These are phyloP conservation scores for Fraxinus ornus DNA, from an alignment of 305 asterid genomes.

Conservation along the genomic window DNA sequence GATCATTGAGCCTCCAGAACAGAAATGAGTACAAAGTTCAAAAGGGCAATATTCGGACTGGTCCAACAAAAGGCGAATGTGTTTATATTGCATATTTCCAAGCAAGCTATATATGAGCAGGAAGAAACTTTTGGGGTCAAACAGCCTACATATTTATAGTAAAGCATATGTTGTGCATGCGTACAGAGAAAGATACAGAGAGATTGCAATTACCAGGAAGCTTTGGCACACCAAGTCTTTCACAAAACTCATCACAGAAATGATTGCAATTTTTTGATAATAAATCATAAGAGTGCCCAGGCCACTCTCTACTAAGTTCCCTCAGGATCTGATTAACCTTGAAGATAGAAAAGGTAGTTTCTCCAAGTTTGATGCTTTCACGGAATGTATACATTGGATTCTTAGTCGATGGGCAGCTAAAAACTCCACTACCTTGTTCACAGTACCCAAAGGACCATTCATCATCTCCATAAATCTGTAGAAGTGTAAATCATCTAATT, in stretches of 20 bases:
- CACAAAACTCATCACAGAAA: slow-evolving; percentile 89
- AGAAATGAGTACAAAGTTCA: background rate
- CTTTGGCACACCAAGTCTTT: slow-evolving; percentile 90
- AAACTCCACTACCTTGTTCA: slow-evolving; percentile 54
- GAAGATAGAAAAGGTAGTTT: slow-evolving; percentile 55
- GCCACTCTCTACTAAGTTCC: slow-evolving; percentile 97
- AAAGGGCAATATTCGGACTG: background rate
- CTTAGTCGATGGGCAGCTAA: slow-evolving; percentile 47
- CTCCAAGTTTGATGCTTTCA: slow-evolving; percentile 67
- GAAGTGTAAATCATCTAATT: background rate
- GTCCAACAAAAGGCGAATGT: slow-evolving; percentile 11
- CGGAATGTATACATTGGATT: slow-evolving; percentile 55
- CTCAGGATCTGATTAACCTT: slow-evolving; percentile 83
- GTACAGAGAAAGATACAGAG: background rate
- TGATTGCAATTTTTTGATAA: slow-evolving; percentile 91
- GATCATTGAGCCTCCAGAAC: background rate
- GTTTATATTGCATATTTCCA: slow-evolving; percentile 6
- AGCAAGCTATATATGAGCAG: slow-evolving; percentile 6
- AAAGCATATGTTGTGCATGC: background rate
- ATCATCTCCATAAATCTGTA: slow-evolving; percentile 43
- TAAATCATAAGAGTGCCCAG: slow-evolving; percentile 85
- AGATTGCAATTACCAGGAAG: slow-evolving; percentile 70
- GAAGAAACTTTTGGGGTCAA: background rate
- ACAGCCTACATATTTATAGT: background rate
- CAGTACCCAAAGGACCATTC: slow-evolving; percentile 61